phyloP scores from a whole-genome alignment of 495 filamentous ascomycete genomes.

The Trichoderma virens region DNA sequence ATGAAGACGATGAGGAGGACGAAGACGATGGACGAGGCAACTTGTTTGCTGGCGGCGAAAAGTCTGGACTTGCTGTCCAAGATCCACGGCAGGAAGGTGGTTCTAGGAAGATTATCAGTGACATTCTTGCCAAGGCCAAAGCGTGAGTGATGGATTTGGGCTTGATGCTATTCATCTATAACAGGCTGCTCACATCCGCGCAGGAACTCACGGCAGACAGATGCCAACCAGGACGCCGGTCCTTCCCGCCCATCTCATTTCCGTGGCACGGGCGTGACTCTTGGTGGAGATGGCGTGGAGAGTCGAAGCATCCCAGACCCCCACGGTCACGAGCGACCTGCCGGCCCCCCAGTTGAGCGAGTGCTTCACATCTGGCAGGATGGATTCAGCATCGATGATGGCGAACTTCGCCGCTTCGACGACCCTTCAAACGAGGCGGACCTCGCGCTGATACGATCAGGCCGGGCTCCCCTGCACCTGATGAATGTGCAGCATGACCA shows the following conservation, averaged over 20 bases:
- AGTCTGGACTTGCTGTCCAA: slow-evolving; percentile 90
- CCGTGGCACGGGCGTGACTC: slow-evolving; percentile 71
- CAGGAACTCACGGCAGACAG: slow-evolving; percentile 53
- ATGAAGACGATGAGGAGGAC: slow-evolving; percentile 52
- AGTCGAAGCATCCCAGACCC: slow-evolving; percentile 66
- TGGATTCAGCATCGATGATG: slow-evolving; percentile 93
- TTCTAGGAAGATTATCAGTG: slow-evolving; percentile 58
- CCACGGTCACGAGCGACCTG: slow-evolving; percentile 26
- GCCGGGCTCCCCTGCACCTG: slow-evolving; percentile 77
- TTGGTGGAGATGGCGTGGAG: slow-evolving; percentile 83
- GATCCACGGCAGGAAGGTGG: slow-evolving; percentile 59
- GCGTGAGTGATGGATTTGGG: slow-evolving; percentile 42
- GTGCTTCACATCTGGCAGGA: slow-evolving; percentile 87
- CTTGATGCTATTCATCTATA: not conserved
- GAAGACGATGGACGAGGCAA: slow-evolving; percentile 62
- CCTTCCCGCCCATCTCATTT: slow-evolving; percentile 54
- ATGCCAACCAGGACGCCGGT: slow-evolving; percentile 34
- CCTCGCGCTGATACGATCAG: slow-evolving; percentile 75
- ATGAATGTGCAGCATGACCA: slow-evolving; percentile 83
- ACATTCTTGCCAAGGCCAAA: slow-evolving; percentile 77
- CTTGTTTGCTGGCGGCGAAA: slow-evolving; percentile 91
- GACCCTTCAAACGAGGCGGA: slow-evolving; percentile 79
- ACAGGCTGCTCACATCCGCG: not conserved
- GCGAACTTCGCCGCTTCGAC: slow-evolving; percentile 79
- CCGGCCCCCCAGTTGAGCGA: slow-evolving; percentile 45